phyloP scores from a whole-genome alignment of 495 filamentous ascomycete species.

The Physcia stellaris region DNA sequence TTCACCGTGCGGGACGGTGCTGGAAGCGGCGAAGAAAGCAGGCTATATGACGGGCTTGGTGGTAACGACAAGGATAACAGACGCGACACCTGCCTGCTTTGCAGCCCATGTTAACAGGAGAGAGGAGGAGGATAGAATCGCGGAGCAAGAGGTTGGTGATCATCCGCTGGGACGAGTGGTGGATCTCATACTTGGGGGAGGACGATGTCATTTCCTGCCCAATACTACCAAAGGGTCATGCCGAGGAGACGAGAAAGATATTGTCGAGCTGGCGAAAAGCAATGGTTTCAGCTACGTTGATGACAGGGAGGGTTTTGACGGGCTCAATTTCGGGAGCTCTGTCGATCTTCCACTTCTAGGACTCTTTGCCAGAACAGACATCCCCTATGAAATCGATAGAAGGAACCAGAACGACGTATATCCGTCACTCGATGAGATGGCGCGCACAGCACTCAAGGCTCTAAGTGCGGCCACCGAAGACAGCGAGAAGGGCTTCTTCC shows the following conservation, averaged over 20 bases:
- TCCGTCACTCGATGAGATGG: slow-evolving; percentile 87
- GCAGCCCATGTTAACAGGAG: slow-evolving; percentile 75
- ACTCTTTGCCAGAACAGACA: slow-evolving; percentile 69
- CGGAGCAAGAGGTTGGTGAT: slow-evolving; percentile 79
- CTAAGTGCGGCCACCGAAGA: slow-evolving; percentile 72
- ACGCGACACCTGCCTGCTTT: slow-evolving; percentile 96
- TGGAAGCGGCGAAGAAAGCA: slow-evolving; percentile 83
- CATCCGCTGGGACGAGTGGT: slow-evolving; percentile 73
- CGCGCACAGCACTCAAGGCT: slow-evolving; percentile 61
- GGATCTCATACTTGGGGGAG: slow-evolving; percentile 85
- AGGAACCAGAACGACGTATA: slow-evolving; percentile 62
- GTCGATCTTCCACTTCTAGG: slow-evolving; percentile 75
- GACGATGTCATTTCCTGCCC: slow-evolving; percentile 83
- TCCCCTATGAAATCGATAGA: slow-evolving; percentile 88
- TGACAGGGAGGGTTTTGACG: slow-evolving; percentile 64
- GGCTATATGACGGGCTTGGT: slow-evolving; percentile 91
- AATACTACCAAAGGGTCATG: slow-evolving; percentile 67
- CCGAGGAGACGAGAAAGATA: slow-evolving; percentile 55
- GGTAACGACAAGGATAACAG: slow-evolving; percentile 88
- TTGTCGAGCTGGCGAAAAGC: slow-evolving; percentile 51
- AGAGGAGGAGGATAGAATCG: slow-evolving; percentile 75
- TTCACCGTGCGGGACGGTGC: slow-evolving; percentile 79
- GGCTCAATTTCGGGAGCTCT: slow-evolving; percentile 50
- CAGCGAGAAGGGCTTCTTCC: slow-evolving; percentile 86
- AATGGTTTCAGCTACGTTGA: slow-evolving; percentile 71